Evolutionary conservation across 805 yeast species (phyloP), one percentile per base, ranked within the genome.

Genomic region (Grigorovia transvaalensis): DNA sequence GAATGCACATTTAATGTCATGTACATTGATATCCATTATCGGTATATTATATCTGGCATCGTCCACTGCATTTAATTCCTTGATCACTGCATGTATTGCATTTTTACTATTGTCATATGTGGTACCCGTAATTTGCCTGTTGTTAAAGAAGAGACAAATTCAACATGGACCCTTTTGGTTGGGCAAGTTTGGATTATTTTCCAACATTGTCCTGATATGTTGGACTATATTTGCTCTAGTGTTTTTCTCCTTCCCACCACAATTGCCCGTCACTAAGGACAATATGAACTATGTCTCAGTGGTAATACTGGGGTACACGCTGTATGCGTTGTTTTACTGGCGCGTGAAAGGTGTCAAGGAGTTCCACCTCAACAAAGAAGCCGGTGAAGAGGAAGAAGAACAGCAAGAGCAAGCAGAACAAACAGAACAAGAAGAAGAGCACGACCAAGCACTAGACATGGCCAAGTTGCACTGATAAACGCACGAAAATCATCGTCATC

Each of bases 211-310:
- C 2, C 69, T 78, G 15, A 53, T 82, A 4, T 57, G 64, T 3
- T 84, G 88, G 85, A 73, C 86, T 0, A 47, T 74, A 0, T 84
- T 84, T 59, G 75, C 82, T 7, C 54, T 78, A 5, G 74, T 81
- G 2, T 79, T 84, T 66, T 83, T 77, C 70, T 79, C 81, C 46
- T 78, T 84, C 71, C 89, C 90, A 33, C 68, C 79, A 27, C 70
- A 69, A 11, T 72, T 79, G 76, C 90, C 89, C 1, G 88, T 75
- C 2, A 71, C 74, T 2, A 75, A 73, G 40, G 76, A 78, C 44
- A 74, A 75, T 55, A 84, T 84, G 89, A 84, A 84, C 63, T 84
- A 84, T 57, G 81, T 82, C 15, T 65, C 77, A 35, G 85, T 76
- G 9, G 85, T 79, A 18, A 69, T 76, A 53, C 77, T 68, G 19